Evolutionary conservation across 176 grass and related monocot species (phyloP).

Genomic region (Pontederia crassipes): DNA sequence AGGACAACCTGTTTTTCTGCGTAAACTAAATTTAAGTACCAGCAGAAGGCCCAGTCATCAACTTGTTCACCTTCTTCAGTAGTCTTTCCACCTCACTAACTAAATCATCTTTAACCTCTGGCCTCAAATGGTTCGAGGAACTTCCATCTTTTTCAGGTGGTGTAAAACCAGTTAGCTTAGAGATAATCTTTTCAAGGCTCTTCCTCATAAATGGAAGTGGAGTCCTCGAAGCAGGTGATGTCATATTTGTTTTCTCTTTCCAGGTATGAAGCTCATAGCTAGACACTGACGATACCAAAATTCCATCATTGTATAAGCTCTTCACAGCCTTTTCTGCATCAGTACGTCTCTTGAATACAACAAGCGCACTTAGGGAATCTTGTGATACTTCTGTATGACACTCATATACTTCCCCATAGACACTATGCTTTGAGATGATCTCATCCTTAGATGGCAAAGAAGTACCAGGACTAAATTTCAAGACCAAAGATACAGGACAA

Average conservation of each 20-base stretch:
- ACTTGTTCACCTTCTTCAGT: constrained; percentile 51
- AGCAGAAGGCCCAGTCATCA: constrained; percentile 23
- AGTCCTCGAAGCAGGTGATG: constrained; percentile 23
- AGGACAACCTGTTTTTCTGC: constrained; percentile 3
- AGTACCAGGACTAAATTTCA: constrained; percentile 12
- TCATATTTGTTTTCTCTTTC: constrained; percentile 7
- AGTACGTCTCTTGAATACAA: constrained; percentile 41
- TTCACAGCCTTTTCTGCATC: constrained; percentile 45
- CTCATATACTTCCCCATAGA: constrained; percentile 48
- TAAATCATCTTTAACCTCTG: constrained; percentile 29
- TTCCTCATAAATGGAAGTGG: constrained; percentile 59
- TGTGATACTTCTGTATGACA: constrained; percentile 27
- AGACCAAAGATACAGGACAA: not conserved
- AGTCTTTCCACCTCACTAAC: constrained; percentile 70
- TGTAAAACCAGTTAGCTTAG: constrained; percentile 20
- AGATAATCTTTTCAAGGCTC: constrained; percentile 87
- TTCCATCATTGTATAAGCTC: constrained; percentile 28
- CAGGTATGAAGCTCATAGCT: constrained; percentile 29
- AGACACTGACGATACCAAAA: constrained; percentile 46
- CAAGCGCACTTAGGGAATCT: constrained; percentile 24
- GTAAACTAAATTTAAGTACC: constrained; percentile 18
- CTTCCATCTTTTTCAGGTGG: constrained; percentile 18
- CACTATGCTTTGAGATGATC: constrained; percentile 36
- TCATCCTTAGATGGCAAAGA: constrained; percentile 54
- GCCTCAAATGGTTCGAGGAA: not conserved